phyloP scores from a whole-genome alignment of 2,329 filamentous ascomycete genomes.

The Verticillium klebahnii region DNA sequence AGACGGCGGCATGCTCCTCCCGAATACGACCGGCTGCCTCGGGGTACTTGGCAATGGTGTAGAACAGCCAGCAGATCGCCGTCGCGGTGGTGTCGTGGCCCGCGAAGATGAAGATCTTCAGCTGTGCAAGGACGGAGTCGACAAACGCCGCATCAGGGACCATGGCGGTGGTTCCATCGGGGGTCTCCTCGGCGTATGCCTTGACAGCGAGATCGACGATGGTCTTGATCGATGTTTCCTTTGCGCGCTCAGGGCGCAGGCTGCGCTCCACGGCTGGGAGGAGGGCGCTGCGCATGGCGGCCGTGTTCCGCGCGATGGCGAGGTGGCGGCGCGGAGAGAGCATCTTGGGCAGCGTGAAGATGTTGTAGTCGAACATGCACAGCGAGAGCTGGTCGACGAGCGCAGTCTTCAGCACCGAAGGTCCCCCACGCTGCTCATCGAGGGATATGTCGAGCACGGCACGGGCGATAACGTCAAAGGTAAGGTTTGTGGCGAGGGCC shows the following conservation, averaged over 20 bases:
- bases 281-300: constrained; percentile 4
- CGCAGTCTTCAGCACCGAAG: constrained; percentile 1
- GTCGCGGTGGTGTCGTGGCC: constrained; percentile 32
- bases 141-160: background rate
- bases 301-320: background rate
- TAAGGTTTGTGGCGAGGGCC: constrained; percentile 28
- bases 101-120: constrained; percentile 31
- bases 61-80: constrained; percentile 25
- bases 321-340: background rate
- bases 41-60: constrained; percentile 17
- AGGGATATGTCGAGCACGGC: constrained; percentile 20
- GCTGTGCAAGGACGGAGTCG: constrained; percentile 24
- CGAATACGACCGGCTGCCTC: constrained; percentile 18
- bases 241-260: constrained; percentile 1
- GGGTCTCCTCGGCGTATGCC: background rate
- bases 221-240: background rate
- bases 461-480: constrained; percentile 34
- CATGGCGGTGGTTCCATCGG: too few species aligned
- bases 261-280: constrained; percentile 2
- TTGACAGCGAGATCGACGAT: constrained; percentile 22
- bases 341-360: background rate
- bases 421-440: constrained; percentile 3
- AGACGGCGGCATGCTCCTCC: constrained; percentile 21
- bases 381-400: constrained; percentile 4
- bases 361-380: constrained; percentile 1